Conservation (phyloP, 1,139 yeast species). For the Candida tropicalis region DNA sequence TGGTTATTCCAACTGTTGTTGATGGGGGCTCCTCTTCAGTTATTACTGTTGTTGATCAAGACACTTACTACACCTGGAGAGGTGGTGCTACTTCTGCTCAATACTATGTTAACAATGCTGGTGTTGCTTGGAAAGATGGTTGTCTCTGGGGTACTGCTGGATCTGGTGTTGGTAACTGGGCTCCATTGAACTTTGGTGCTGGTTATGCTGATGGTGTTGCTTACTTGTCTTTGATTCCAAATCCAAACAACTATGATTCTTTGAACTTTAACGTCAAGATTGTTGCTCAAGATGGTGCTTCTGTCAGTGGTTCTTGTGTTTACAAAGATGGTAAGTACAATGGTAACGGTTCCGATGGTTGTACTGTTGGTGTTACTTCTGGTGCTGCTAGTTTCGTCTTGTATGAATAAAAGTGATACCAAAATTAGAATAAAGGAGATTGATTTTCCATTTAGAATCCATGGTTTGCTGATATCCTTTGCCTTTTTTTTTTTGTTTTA, state of each 20-base stretch:
- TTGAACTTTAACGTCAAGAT: slow-evolving; percentile 72
- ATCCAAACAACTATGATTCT: slow-evolving; percentile 68
- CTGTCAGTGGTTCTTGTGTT: slow-evolving; percentile 60
- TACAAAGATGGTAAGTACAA: slow-evolving; percentile 66
- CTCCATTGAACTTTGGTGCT: slow-evolving; percentile 79
- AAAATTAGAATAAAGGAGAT: neutral
- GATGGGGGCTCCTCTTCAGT: slow-evolving; percentile 58
- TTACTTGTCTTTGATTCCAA: slow-evolving; percentile 78
- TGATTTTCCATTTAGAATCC: no score
- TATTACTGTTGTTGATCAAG: slow-evolving; percentile 67
- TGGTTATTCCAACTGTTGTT: slow-evolving; percentile 79
- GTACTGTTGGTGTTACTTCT: slow-evolving; percentile 70
- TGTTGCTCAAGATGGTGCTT: slow-evolving; percentile 57
- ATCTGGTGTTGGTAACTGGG: slow-evolving; percentile 79
- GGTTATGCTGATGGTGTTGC: slow-evolving; percentile 64
- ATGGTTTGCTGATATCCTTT: no score
- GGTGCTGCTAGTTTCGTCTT: slow-evolving; percentile 72
- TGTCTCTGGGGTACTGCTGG: slow-evolving; percentile 75
- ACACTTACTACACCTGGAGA: slow-evolving; percentile 63
- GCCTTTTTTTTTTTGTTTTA: neutral
- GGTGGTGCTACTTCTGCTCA: slow-evolving; percentile 73
- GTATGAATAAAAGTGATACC: slow-evolving; percentile 28
- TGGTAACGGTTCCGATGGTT: slow-evolving; percentile 70
- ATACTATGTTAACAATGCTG: slow-evolving; percentile 81
- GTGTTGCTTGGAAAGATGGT: slow-evolving; percentile 71